phyloP scores from a whole-genome alignment of 768 basidiomycete genomes.

The Trametes maxima region DNA sequence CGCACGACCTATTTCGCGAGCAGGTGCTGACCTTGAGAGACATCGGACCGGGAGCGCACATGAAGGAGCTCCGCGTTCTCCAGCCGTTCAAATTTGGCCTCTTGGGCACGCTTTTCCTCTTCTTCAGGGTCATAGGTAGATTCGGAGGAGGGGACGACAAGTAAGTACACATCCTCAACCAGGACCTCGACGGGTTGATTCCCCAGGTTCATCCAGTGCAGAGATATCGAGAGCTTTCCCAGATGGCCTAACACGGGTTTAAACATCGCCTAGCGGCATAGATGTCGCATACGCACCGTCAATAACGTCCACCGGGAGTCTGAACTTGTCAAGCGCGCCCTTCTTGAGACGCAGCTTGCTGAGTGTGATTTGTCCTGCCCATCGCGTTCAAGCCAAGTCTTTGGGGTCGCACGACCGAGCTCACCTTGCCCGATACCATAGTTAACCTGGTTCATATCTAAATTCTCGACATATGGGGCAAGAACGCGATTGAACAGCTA shows the following conservation, averaged over 20 bases:
- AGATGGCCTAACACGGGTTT: constrained; percentile 60
- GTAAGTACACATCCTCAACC: constrained; percentile 93
- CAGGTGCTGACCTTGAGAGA: constrained; percentile 44
- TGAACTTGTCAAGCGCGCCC: constrained; percentile 92
- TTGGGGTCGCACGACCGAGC: constrained; percentile 5
- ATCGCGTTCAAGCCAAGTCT: constrained; percentile 3
- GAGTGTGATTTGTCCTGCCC: constrained; percentile 72
- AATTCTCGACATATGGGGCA: constrained; percentile 93
- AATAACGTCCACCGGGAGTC: constrained; percentile 91
- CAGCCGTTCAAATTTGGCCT: constrained; percentile 85
- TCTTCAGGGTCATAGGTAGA: constrained; percentile 75
- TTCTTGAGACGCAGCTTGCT: constrained; percentile 87
- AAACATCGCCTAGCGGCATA: not conserved
- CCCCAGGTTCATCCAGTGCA: constrained; percentile 88
- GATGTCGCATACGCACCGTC: constrained; percentile 60
- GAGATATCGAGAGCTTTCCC: constrained; percentile 81
- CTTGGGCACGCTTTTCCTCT: constrained; percentile 80
- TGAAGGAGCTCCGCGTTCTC: constrained; percentile 86
- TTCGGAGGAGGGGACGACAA: constrained; percentile 82
- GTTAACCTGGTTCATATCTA: constrained; percentile 93
- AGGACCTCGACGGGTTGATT: constrained; percentile 89
- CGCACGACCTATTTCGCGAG: not conserved
- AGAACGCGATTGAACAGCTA: constrained; percentile 89
- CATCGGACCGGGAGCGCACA: constrained; percentile 58
- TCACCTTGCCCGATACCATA: constrained; percentile 88